Percentiles rank a stretch among this genome's conserved stretches.
Evolutionary conservation across 2,329 filamentous ascomycete species (phyloP).

Genomic region (Ophiostoma ips): DNA sequence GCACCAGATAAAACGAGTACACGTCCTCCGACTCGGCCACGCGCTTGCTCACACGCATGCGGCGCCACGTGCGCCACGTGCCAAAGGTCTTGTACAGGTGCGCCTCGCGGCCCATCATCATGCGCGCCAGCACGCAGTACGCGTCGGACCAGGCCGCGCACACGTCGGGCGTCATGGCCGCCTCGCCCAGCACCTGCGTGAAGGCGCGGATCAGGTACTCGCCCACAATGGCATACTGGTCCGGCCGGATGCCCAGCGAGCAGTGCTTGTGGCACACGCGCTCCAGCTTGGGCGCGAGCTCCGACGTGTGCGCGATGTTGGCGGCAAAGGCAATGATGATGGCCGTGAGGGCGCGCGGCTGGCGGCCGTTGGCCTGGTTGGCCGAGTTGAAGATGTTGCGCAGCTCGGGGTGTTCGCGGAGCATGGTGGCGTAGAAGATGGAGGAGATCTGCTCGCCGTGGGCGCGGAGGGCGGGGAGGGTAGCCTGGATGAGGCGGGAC

Average conservation of each 20-base stretch:
- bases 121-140: constrained; percentile 58
- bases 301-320: constrained; percentile 51
- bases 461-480: constrained; percentile 52
- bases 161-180: constrained; percentile 49
- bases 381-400: constrained; percentile 57
- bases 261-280: constrained; percentile 59
- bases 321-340: constrained; percentile 57
- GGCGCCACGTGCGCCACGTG: constrained; percentile 50
- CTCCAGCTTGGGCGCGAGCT: constrained; percentile 39
- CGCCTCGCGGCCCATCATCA: constrained; percentile 54
- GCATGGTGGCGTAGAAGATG: constrained; percentile 59
- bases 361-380: constrained; percentile 48
- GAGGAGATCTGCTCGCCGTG: constrained; percentile 55
- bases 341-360: constrained; percentile 46
- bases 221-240: constrained; percentile 58
- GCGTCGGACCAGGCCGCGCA: constrained; percentile 56
- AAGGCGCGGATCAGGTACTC: constrained; percentile 56
- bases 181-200: constrained; percentile 48
- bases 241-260: constrained; percentile 51
- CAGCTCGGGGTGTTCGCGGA: constrained; percentile 50
- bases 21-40: constrained; percentile 54
- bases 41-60: constrained; percentile 52
- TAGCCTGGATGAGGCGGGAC: constrained; percentile 51
- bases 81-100: constrained; percentile 47
- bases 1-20: constrained; percentile 55